Evolutionary conservation across 163 green algal genomes (phyloP), one percentile per base, ranked within the genome.

Genomic region (Picocystis sp.): DNA sequence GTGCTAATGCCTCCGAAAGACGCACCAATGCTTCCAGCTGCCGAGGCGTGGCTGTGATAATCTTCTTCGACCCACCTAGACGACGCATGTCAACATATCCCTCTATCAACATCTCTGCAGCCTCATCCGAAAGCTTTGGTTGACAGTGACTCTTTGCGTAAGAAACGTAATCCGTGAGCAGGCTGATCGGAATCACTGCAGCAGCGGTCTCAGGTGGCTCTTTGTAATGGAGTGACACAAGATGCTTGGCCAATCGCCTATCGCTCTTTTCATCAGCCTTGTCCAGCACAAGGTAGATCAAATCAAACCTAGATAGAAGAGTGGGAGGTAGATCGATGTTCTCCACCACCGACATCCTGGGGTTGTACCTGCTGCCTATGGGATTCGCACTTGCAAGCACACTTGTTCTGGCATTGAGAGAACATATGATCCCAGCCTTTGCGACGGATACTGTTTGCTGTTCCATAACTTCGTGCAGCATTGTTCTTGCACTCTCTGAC

Each of bases 401-500:
- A 35, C 72, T 87, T 22, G 86, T 95, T 53, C 90, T 78, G 6
- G 90, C 89, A 69, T 97, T 97, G 13, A 98, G 78, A 2, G 81
- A 91, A n/a, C 78, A 83, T 56, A 97, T 94, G 67, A 98, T 93
- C 41, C 90, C 90, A 0, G 90, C 90, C 80, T 98, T 98, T 62
- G 90, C 90, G 44, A 98, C 77, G 0, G 72, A 87, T 43, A 95
- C 86, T 10, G 87, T 97, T 75, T 97, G 87, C 77, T 97, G 88
- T 78, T 97, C 88, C 88, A 97, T 97, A 46, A 70, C 62, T 61
- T 75, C 66, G 52, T 77, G 69, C 62, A 90, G 77, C 81, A 94
- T 94, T 61, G 62, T 79, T 23, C 89, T 73, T 9, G 86, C 84
- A 17, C 65, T 65, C 17, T 99, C 89, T 58, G 71, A 86, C 90